Percentiles rank a stretch among this genome's conserved stretches.
phyloP scores from a whole-genome alignment of 345 rosid species.

The Sonneratia alba region DNA sequence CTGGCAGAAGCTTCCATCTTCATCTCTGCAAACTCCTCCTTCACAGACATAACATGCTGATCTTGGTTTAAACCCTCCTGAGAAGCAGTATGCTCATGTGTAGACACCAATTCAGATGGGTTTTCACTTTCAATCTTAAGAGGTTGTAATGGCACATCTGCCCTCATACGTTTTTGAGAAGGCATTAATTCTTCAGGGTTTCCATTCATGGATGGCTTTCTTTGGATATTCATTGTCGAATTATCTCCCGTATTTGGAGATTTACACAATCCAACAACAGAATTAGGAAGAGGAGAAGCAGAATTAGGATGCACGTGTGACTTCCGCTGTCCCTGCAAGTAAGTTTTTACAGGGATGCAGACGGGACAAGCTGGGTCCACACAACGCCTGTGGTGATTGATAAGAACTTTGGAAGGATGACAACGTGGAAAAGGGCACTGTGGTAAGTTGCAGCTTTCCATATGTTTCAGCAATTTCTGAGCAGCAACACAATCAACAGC shows the following conservation, averaged over 20 bases:
- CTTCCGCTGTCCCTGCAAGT: slow-evolving; percentile 41
- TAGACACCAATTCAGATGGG: slow-evolving; percentile 29
- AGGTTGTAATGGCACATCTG: slow-evolving; percentile 53
- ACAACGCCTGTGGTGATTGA: slow-evolving; percentile 61
- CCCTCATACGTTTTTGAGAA: slow-evolving; percentile 72
- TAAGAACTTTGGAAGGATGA: slow-evolving; percentile 52
- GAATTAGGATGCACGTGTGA: slow-evolving; percentile 35
- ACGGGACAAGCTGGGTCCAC: slow-evolving; percentile 66
- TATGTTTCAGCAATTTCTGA: slow-evolving; percentile 61
- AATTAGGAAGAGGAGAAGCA: slow-evolving; percentile 28
- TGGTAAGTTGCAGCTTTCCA: slow-evolving; percentile 52
- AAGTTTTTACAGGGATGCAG: slow-evolving; percentile 69
- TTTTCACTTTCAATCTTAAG: slow-evolving; percentile 35
- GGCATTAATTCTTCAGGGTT: slow-evolving; percentile 52
- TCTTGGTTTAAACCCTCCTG: slow-evolving; percentile 43
- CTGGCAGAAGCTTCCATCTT: slow-evolving; percentile 42
- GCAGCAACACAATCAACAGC: slow-evolving; percentile 50
- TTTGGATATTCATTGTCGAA: slow-evolving; percentile 32
- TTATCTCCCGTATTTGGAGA: slow-evolving; percentile 33
- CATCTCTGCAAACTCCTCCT: slow-evolving; percentile 38
- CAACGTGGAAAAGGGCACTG: slow-evolving; percentile 74
- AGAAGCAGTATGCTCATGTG: slow-evolving; percentile 20
- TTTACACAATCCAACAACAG: slow-evolving; percentile 30
- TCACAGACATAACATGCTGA: slow-evolving; percentile 30
- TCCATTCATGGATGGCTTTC: slow-evolving; percentile 33